Percentiles rank a stretch among this genome's conserved stretches.
Evolutionary conservation across 108 stramenopile genomes (phyloP).

Genomic region (Parietichytrium sp.): DNA sequence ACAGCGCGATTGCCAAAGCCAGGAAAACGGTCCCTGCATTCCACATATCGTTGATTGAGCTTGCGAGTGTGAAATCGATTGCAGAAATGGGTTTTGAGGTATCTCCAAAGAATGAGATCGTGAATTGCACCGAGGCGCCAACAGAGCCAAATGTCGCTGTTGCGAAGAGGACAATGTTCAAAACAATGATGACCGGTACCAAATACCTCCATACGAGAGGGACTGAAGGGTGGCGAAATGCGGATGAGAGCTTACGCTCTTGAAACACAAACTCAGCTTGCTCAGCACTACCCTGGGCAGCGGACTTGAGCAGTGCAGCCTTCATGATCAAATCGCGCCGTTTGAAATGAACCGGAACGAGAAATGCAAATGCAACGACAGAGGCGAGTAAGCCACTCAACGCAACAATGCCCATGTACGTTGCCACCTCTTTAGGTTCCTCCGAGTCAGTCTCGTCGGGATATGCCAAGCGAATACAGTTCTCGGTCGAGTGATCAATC

Average conservation of each 20-base stretch:
- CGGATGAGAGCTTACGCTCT: background rate
- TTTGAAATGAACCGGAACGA: background rate
- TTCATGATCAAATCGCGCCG: background rate
- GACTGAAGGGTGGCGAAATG: background rate
- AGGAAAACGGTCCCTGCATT: background rate
- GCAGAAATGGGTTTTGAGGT: background rate
- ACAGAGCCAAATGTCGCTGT: background rate
- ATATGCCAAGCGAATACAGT: background rate
- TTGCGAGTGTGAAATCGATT: background rate
- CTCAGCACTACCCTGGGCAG: too few relatives aligned
- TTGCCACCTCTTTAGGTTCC: background rate
- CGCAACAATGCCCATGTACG: background rate
- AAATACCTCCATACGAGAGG: background rate
- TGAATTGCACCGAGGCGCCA: background rate
- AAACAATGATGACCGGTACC: background rate
- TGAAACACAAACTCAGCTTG: background rate
- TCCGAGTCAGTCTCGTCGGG: background rate
- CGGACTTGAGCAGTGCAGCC: background rate
- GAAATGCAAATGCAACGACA: background rate
- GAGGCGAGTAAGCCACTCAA: background rate
- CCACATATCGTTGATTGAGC: conserved; percentile 1
- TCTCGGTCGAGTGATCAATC: background rate
- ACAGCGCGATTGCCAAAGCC: background rate
- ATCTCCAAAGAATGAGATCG: background rate
- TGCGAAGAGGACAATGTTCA: background rate